phyloP scores from a whole-genome alignment of 768 basidiomycete genomes.

The Tephrocybe rancida region DNA sequence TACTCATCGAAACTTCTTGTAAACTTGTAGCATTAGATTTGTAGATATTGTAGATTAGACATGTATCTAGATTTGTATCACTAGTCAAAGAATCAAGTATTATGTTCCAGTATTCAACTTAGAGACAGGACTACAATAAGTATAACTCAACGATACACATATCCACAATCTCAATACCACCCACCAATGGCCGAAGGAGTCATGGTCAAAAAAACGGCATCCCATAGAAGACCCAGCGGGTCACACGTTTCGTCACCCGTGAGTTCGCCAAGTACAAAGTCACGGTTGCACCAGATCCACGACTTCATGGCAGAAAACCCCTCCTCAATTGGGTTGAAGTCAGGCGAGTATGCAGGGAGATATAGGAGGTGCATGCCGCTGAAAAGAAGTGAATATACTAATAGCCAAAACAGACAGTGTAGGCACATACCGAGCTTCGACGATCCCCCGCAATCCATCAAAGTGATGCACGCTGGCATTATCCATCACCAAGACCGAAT shows the following conservation, averaged over 20 bases:
- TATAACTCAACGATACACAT: constrained; percentile 10
- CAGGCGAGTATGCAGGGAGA: constrained; percentile 34
- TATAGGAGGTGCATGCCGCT: constrained; percentile 23
- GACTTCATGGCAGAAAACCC: constrained; percentile 28
- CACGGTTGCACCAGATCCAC: constrained; percentile 14
- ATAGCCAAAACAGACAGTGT: not conserved
- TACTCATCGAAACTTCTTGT: too few species aligned
- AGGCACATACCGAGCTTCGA: constrained; percentile 10
- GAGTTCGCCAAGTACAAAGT: constrained; percentile 14
- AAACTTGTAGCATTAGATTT: too few species aligned
- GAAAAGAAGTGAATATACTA: not conserved
- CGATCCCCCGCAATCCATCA: too few species aligned
- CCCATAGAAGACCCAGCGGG: constrained; percentile 18
- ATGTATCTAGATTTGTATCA: too few species aligned
- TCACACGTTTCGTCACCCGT: constrained; percentile 6
- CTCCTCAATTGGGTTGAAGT: constrained; percentile 34
- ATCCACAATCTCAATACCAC: constrained; percentile 27
- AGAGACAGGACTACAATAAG: too few species aligned
- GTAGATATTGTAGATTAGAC: too few species aligned
- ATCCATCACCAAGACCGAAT: too few species aligned
- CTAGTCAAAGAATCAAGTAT: too few species aligned
- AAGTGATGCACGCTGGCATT: too few species aligned
- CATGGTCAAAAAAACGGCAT: constrained; percentile 20
- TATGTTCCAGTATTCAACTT: too few species aligned
- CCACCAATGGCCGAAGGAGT: constrained; percentile 18